Evolutionary conservation across 352 stramenopile genomes (phyloP).

Genomic region (Phytophthora sojae): DNA sequence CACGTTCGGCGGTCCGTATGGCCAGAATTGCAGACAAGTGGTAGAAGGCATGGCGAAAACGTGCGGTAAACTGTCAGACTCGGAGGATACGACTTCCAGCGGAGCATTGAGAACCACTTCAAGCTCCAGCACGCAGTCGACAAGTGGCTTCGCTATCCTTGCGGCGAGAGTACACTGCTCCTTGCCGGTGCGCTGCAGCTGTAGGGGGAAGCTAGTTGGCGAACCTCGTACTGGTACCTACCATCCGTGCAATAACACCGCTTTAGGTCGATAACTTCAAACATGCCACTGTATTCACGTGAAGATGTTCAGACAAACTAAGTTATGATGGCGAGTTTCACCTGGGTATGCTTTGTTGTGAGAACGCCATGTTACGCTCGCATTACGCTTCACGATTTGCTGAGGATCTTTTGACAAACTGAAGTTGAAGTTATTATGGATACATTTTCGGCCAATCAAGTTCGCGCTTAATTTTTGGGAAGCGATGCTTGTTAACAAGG

Average conservation of each 20-base stretch:
- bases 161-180: not conserved
- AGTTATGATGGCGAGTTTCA: no score
- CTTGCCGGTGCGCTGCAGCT: not conserved
- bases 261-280: no score
- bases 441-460: constrained; percentile 5
- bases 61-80: constrained; percentile 1
- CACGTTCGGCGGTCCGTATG: constrained; percentile 18
- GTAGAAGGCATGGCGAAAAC: constrained; percentile 7
- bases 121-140: not conserved
- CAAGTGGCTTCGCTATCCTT: not conserved
- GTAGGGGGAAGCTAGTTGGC: not conserved
- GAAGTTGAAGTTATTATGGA: constrained; percentile 7
- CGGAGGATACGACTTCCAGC: not conserved
- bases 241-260: no score
- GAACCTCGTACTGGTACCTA: no score
- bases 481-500: not conserved
- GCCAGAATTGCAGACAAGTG: constrained; percentile 23
- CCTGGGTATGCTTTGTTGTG: not conserved
- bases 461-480: not conserved
- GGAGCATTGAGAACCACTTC: constrained; percentile 1
- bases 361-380: not conserved
- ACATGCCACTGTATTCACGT: no score
- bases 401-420: not conserved
- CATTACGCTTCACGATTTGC: not conserved
- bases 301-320: no score